These are phyloP conservation scores for Penicillium sumatraense DNA, from an alignment of 2,329 filamentous ascomycete genomes.

Conservation along the genomic window DNA sequence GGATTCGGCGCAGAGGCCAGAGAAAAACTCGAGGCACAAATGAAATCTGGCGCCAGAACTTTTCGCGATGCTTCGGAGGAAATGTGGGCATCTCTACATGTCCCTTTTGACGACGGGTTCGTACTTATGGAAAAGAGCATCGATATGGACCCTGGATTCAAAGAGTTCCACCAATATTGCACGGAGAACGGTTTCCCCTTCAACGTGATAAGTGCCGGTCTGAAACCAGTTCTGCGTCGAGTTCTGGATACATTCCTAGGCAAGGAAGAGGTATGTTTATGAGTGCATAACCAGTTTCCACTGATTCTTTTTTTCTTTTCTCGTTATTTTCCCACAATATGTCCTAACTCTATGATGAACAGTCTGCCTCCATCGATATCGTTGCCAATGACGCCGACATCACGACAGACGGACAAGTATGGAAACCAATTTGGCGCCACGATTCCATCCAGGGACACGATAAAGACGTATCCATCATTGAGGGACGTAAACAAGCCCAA, in stretches of 20 bases:
- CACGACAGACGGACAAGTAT: slow-evolving; percentile 60
- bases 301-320: too few species aligned
- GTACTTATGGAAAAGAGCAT: slow-evolving; percentile 65
- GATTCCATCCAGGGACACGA: slow-evolving; percentile 69
- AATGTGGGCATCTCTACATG: slow-evolving; percentile 70
- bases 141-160: slow-evolving; percentile 68
- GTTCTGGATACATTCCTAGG: slow-evolving; percentile 70
- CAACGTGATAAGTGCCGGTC: slow-evolving; percentile 70
- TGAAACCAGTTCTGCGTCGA: slow-evolving; percentile 66
- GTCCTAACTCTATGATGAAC: too few species aligned
- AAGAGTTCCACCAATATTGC: slow-evolving; percentile 68
- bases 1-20: slow-evolving; percentile 65
- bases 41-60: slow-evolving; percentile 67
- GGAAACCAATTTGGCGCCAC: slow-evolving; percentile 71
- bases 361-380: slow-evolving; percentile 64
- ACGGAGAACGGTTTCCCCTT: slow-evolving; percentile 67
- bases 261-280: slow-evolving; percentile 52
- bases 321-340: too few species aligned
- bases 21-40: slow-evolving; percentile 64
- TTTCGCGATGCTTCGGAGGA: slow-evolving; percentile 74
- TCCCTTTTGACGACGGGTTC: slow-evolving; percentile 71
- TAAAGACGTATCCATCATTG: slow-evolving; percentile 67
- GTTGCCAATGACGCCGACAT: slow-evolving; percentile 71
- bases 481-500: slow-evolving; percentile 61
- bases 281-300: slow-evolving; percentile 52